Conservation (phyloP, 2,329 filamentous ascomycete species). For the Pseudogymnoascus sp. region DNA sequence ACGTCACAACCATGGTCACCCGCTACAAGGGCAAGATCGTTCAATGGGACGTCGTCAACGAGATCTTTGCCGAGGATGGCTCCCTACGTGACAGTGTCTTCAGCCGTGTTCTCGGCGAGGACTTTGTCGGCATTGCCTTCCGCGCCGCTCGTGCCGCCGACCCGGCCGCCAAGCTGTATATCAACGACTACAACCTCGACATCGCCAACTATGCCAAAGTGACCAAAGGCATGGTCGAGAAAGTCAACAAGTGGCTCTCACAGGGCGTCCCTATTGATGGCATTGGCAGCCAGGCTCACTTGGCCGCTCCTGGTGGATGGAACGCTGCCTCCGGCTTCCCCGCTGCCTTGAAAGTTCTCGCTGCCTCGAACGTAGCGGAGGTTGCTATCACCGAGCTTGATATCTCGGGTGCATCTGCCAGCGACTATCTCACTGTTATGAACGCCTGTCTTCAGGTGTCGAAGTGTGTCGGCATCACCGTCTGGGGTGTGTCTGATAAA, state of each 20-base stretch:
- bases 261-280: conserved; percentile 58
- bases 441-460: conserved; percentile 26
- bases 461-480: conserved; percentile 30
- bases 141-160: conserved; percentile 59
- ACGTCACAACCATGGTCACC: conserved; percentile 49
- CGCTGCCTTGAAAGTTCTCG: conserved; percentile 19
- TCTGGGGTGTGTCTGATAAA: conserved; percentile 30
- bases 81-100: conserved; percentile 53
- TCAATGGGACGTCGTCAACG: conserved; percentile 57
- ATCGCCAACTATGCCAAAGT: conserved; percentile 51
- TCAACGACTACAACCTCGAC: conserved; percentile 60
- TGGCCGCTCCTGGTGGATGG: conserved; percentile 49
- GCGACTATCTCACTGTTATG: conserved; percentile 33
- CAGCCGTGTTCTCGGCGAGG: conserved; percentile 59
- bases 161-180: conserved; percentile 61
- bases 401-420: conserved; percentile 47
- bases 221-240: conserved; percentile 40
- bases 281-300: conserved; percentile 45
- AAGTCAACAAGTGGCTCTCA: conserved; percentile 57
- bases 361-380: conserved; percentile 12
- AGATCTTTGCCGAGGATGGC: conserved; percentile 46
- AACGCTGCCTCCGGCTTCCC: neutral
- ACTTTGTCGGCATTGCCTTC: conserved; percentile 64
- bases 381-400: conserved; percentile 59
- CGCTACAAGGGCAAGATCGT: conserved; percentile 58